Conservation (phyloP, 257 asterid species). For the Capsicum chinense region DNA sequence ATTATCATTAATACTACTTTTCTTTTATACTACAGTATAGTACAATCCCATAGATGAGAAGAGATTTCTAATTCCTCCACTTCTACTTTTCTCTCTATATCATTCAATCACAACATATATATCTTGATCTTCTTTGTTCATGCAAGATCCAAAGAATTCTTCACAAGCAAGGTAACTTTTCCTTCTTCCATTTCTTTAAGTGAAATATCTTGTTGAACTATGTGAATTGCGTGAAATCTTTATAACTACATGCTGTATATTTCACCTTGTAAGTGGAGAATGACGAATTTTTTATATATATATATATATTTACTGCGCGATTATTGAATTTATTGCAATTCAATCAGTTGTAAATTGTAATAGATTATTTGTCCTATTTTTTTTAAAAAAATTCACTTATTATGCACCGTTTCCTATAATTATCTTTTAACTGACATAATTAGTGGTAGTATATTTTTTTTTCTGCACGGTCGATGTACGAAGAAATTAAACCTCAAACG, state of each 20-base stretch:
- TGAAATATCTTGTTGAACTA: neutral
- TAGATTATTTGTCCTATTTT: too few relatives aligned
- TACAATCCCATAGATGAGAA: slow-evolving; percentile 23
- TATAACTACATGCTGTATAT: neutral
- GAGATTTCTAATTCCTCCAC: slow-evolving; percentile 31
- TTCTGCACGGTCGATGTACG: too few relatives aligned
- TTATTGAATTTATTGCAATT: too few relatives aligned
- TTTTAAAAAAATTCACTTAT: neutral
- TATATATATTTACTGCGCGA: too few relatives aligned
- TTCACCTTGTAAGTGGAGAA: too few relatives aligned
- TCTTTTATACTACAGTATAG: neutral
- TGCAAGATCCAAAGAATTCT: slow-evolving; percentile 55
- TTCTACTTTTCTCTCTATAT: slow-evolving; percentile 28
- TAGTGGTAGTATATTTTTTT: neutral
- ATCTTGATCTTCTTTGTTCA: slow-evolving; percentile 40
- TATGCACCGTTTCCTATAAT: neutral
- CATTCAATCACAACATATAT: neutral
- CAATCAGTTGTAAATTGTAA: too few relatives aligned
- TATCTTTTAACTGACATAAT: neutral
- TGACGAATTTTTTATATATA: too few relatives aligned
- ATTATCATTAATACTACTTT: neutral
- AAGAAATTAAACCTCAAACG: neutral
- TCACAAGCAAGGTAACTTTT: slow-evolving; percentile 48
- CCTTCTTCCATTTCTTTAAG: neutral
- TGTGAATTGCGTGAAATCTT: too few relatives aligned